Evolutionary conservation across 2,329 filamentous ascomycete species (phyloP), one percentile per base, ranked within the genome.

Genomic region (Aaosphaeria pasadenensis): DNA sequence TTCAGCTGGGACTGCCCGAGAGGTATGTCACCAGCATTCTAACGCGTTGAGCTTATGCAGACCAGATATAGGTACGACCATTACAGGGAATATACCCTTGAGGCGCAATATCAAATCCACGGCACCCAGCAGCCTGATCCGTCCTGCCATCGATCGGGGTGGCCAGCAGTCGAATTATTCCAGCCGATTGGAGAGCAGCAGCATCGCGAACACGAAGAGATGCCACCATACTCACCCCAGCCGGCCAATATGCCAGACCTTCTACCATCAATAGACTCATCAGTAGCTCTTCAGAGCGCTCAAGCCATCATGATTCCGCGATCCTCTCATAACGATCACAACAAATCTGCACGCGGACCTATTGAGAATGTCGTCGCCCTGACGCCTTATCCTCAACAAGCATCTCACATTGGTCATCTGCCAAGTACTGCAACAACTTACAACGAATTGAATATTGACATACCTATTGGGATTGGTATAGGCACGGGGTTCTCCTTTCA

Each of bases 401-500:
- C 50, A 7, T 36, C 45, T 28, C 45, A 52, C 28, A 42, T 48
- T 29, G 43, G 13, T 39, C 17, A 24, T 49, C 55, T 7, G 17
- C 51, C 39, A 50, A 59, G 48, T 44, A 59, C 48, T 52, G 38
- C 7, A 43, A 50, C 13, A 49, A 48, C 38, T 52, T 54, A 17
- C n/a, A 44, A 48, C 32, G 56, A 53, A 11, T 38, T 66, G 42
- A 58, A 57, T 46, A 63, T 61, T 6, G 51, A 61, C 40, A 51
- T 65, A 6, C 54, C 60, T 36, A 43, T 57, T 44, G 17, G 17
- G 17, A 24, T 24, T 24, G 49, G 54, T 45, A 47, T 38, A 5
- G 51, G 55, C n/a, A 55, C 61, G 28, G 52, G 48, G 2, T 33
- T 64, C 35, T 51, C 58, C 28, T 52, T 60, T 49, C 53, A 60